Conservation (phyloP, 1,284 basidiomycete species). For the Fistulinella cinereoalba region DNA sequence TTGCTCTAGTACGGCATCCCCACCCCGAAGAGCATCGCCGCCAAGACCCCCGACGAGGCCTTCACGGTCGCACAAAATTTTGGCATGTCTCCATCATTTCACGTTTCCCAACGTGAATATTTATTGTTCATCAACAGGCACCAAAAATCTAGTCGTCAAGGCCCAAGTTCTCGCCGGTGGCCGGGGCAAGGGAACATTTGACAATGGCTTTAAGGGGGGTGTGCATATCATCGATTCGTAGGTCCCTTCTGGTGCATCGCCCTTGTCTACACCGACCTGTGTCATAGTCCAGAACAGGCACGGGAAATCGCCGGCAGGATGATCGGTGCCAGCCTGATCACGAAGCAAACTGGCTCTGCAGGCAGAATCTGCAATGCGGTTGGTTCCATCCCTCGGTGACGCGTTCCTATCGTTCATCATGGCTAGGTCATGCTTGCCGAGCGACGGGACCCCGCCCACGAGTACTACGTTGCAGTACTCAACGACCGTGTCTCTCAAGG, state of each 20-base stretch:
- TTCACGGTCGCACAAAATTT: conserved; percentile 87
- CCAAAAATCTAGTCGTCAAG: conserved; percentile 86
- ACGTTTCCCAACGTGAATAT: background rate
- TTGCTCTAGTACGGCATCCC: conserved; percentile 83
- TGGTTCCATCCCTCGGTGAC: conserved; percentile 30
- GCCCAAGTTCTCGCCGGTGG: conserved; percentile 99
- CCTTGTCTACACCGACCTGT: conserved; percentile 5
- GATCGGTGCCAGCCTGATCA: conserved; percentile 96
- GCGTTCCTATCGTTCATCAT: conserved; percentile 14
- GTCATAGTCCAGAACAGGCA: conserved; percentile 80
- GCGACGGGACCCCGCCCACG: conserved; percentile 89
- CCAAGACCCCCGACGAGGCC: conserved; percentile 89
- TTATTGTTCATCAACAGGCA: conserved; percentile 38
- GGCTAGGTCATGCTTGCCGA: conserved; percentile 95
- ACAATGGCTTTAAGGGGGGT: conserved; percentile 95
- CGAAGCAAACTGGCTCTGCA: conserved; percentile 95
- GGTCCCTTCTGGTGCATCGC: conserved; percentile 23
- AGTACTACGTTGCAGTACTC: conserved; percentile 97
- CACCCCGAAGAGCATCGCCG: conserved; percentile 90
- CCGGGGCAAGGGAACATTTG: conserved; percentile 97
- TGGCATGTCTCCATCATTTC: conserved; percentile 44
- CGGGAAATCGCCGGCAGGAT: conserved; percentile 88
- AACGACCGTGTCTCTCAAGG: conserved; percentile 92
- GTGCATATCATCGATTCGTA: conserved; percentile 94
- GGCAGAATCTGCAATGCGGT: conserved; percentile 96